Base-by-base conservation (phyloP, 441 rosid species). In the Euphorbia schlechtendalii region DNA sequence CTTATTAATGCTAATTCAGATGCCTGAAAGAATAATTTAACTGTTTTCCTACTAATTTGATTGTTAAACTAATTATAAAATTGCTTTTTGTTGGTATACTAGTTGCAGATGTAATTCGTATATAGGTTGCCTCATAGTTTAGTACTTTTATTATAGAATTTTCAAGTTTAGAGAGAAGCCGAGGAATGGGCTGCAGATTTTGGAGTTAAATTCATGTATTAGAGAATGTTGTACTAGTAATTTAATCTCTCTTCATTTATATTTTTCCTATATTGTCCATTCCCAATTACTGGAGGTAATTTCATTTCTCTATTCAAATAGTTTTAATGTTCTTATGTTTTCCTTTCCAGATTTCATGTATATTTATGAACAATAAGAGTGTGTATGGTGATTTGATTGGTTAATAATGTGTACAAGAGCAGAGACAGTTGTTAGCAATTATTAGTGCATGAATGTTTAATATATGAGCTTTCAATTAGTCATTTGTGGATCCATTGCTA, bases 351-450 rank as follows among this genome's bases (percentile, higher is more conserved):
- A 32, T 10, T 2, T 17, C 28, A 15, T 41, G 24, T 25, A 4
- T 56, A n/a, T 14, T 49, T 7, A 24, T 59, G 14, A 21, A 10
- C 41, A 32, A 32, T 7, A 32, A 32, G 3, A 3, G 3, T 20
- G 20, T 52, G 27, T 20, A 52, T 38, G 22, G 12, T 41, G 24
- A 55, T n/a, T 25, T 46, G 36, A 1, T 22, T 27, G 36, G 25
- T 18, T 51, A 51, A 5, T 65, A 27, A 7, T 73, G 40, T 54
- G n/a, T 68, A 53, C 65, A 92, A 96, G 98, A 48, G 84, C 88
- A 15, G 94, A 92, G 74, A 88, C 96, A 72, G 87, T 88, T 20
- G 96, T 89, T n/a, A n/a, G n/a, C n/a, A n/a, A n/a, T n/a, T n/a
- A n/a, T n/a, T n/a, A n/a, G n/a, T n/a, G n/a, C n/a, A n/a, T n/a